Base-by-base conservation (phyloP, 2,329 filamentous ascomycete species). In the Fusarium piperis region DNA sequence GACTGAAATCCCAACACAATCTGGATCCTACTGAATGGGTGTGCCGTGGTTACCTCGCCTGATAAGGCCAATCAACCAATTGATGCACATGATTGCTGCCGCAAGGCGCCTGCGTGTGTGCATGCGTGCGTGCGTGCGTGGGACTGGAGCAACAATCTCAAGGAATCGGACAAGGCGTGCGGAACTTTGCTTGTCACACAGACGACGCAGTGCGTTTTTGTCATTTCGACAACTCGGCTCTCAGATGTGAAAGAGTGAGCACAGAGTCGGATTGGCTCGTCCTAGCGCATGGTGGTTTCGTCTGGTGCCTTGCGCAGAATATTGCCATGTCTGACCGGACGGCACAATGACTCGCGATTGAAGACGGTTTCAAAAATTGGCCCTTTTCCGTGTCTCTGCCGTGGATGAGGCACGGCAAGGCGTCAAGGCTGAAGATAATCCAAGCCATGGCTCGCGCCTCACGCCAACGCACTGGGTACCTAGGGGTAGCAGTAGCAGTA, bases 221-320 rank as follows among this genome's bases (percentile, higher is more conserved):
- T 59, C 39, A 39, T 52, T 39, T 20, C 33, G 32, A 52, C 39
- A 41, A 53, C 33, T 63, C 28, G 33, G 36, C 52, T 56, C 38
- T 70, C 57, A 65, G 28, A 61, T 70, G 32, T 39, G 23, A 70
- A 32, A 32, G 48, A 44, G 35, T 38, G 23, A 55, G 39, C 39
- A n/a, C 46, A 30, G 32, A 18, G 28, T 28, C 44, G 36, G 46
- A 39, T 32, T 38, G 26, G 28, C n/a, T 48, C 16, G 28, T 33
- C 26, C 60, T 39, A 51, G 32, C 30, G 52, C n/a, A 48, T 35
- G 11, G 18, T 18, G 30, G 35, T 55, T 35, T 36, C 41, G 28
- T 15, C 32, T 36, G 13, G 10, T 20, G 35, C 28, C 35, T 53
- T 35, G 33, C 33, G 20, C 38, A 57, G 20, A 39, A 18, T 32